Evolutionary conservation across 2,329 filamentous ascomycete species (phyloP).

Genomic region (Xylariaceae sp.): DNA sequence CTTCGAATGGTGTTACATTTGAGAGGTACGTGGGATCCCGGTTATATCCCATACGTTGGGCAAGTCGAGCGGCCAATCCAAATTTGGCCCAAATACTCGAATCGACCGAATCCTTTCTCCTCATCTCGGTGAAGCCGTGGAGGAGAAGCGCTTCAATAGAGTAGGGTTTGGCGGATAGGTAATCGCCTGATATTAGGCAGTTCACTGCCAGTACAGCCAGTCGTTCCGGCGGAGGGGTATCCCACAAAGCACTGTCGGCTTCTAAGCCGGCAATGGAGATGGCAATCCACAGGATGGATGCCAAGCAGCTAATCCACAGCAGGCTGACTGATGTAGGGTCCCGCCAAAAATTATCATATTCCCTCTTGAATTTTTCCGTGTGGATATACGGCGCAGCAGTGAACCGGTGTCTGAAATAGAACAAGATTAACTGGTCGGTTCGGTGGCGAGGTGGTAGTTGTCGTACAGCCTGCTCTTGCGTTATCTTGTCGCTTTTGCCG

Average conservation of each 20-base stretch:
- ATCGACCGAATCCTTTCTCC: slow-evolving; percentile 38
- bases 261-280: slow-evolving; percentile 33
- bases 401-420: slow-evolving; percentile 33
- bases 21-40: slow-evolving; percentile 41
- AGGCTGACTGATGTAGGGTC: slow-evolving; percentile 36
- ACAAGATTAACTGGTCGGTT: slow-evolving; percentile 31
- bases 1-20: slow-evolving; percentile 43
- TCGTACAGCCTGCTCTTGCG: slow-evolving; percentile 31
- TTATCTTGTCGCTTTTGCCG: slow-evolving; percentile 26
- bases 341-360: slow-evolving; percentile 45
- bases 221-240: slow-evolving; percentile 27
- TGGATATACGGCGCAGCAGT: slow-evolving; percentile 34
- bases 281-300: slow-evolving; percentile 42
- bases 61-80: slow-evolving; percentile 42
- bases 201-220: slow-evolving; percentile 37
- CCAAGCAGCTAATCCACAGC: slow-evolving; percentile 47
- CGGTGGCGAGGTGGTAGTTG: slow-evolving; percentile 29
- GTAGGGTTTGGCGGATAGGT: slow-evolving; percentile 40
- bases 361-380: slow-evolving; percentile 41
- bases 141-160: slow-evolving; percentile 47
- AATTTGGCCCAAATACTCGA: slow-evolving; percentile 44
- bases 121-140: slow-evolving; percentile 39
- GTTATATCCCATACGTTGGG: slow-evolving; percentile 49
- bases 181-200: slow-evolving; percentile 45
- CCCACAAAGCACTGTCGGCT: slow-evolving; percentile 25